Evolutionary conservation across 768 basidiomycete genomes (phyloP).

Genomic region (Kwoniella mangroviensis): DNA sequence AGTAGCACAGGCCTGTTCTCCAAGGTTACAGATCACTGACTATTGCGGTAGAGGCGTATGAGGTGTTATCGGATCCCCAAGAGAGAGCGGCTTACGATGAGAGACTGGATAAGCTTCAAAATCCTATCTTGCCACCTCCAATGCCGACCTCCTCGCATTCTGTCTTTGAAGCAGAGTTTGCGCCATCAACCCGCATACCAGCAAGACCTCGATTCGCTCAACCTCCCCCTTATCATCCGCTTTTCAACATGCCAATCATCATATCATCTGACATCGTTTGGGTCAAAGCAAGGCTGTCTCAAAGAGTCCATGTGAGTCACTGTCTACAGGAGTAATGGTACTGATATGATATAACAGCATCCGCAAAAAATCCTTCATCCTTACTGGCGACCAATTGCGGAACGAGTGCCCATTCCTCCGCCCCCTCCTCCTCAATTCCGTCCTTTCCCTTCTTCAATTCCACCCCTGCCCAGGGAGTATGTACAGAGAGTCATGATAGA

Average conservation of each 20-base stretch:
- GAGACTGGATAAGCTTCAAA: constrained; percentile 17
- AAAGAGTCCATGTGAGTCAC: constrained; percentile 9
- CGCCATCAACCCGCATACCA: neutral
- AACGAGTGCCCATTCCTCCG: neutral
- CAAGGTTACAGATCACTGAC: neutral
- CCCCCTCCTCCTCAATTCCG: neutral
- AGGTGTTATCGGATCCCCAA: constrained; percentile 22
- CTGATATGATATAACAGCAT: neutral
- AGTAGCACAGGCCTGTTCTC: constrained; percentile 1
- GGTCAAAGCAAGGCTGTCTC: neutral
- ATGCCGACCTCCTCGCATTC: neutral
- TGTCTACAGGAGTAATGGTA: neutral
- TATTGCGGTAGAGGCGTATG: constrained; percentile 31
- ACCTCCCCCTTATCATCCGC: constrained; percentile 12
- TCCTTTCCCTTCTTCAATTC: neutral
- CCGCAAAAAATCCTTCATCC: constrained; percentile 5
- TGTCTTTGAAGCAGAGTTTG: neutral
- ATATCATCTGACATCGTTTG: neutral
- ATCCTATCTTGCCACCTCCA: neutral
- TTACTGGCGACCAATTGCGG: constrained; percentile 6
- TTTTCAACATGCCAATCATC: neutral
- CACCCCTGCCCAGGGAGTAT: neutral
- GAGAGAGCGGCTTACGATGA: constrained; percentile 28
- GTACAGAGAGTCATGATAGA: constrained; percentile 15
- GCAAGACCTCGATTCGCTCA: constrained; percentile 12